Conservation (phyloP, 768 basidiomycete genomes). For the Tulasnella sp. region DNA sequence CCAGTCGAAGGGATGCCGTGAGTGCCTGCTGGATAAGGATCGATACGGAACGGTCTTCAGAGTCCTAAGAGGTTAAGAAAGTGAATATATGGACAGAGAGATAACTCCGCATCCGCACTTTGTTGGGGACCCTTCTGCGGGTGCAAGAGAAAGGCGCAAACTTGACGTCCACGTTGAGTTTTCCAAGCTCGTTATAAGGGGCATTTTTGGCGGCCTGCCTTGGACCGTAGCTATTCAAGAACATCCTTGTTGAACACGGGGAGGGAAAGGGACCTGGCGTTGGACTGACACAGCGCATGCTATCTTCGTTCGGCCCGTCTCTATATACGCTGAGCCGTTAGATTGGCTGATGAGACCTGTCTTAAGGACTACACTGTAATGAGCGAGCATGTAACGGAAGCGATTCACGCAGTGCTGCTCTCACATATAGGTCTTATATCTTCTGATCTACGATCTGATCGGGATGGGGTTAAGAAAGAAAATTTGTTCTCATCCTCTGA, state of each 20-base stretch:
- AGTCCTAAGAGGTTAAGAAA: constrained; percentile 48
- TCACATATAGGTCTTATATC: not conserved
- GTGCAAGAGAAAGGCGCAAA: constrained; percentile 87
- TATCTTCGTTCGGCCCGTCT: constrained; percentile 82
- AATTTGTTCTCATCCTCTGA: not conserved
- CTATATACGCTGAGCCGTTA: constrained; percentile 94
- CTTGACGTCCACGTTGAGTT: constrained; percentile 90
- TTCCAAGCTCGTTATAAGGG: constrained; percentile 77
- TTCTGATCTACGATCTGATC: not conserved
- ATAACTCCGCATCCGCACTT: constrained; percentile 45
- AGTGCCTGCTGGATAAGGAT: constrained; percentile 79
- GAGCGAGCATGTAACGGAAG: too few species aligned
- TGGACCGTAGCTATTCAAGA: constrained; percentile 55
- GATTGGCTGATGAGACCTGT: constrained; percentile 86
- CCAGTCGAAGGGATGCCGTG: constrained; percentile 70
- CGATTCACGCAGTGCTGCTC: too few species aligned
- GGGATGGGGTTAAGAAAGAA: not conserved
- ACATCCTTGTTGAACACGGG: constrained; percentile 9
- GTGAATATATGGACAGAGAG: not conserved
- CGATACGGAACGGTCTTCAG: constrained; percentile 80
- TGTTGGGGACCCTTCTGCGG: constrained; percentile 67
- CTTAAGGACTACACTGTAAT: constrained; percentile 75
- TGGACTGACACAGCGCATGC: constrained; percentile 84
- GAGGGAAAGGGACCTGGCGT: constrained; percentile 9
- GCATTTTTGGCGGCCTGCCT: constrained; percentile 66